Percentiles rank a stretch among this genome's conserved stretches.
Conservation (phyloP, 441 rosid genomes). For the Jatropha multifida region DNA sequence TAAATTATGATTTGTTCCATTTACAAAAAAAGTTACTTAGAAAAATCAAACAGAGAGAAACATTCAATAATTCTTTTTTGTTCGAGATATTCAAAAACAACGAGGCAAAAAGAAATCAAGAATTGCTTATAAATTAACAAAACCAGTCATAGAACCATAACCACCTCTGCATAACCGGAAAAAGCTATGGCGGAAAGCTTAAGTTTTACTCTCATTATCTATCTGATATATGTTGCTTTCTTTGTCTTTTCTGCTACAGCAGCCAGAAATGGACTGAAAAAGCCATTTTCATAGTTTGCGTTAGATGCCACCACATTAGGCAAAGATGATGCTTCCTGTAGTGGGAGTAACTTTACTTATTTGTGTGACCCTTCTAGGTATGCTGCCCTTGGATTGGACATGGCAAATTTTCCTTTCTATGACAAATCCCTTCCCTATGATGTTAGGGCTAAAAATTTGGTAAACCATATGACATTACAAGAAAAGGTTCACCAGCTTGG, state of each 20-base stretch:
- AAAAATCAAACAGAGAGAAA: too few species aligned
- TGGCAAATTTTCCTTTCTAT: constrained; percentile 33
- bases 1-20: too few species aligned
- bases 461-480: constrained; percentile 42
- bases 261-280: background rate
- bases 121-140: too few species aligned
- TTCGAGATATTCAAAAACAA: too few species aligned
- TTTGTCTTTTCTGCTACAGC: background rate
- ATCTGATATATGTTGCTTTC: background rate
- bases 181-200: too few species aligned
- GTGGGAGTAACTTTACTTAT: constrained; percentile 16
- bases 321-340: constrained; percentile 8
- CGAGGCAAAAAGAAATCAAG: too few species aligned
- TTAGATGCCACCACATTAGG: too few species aligned
- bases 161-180: too few species aligned
- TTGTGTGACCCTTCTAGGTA: constrained; percentile 27
- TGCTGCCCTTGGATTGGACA: constrained; percentile 21
- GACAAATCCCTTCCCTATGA: constrained; percentile 19
- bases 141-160: too few species aligned
- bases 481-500: constrained; percentile 57
- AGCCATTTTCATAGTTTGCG: background rate
- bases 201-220: too few species aligned
- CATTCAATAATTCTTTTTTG: too few species aligned
- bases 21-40: too few species aligned
- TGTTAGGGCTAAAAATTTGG: constrained; percentile 48